Evolutionary conservation across 1,284 basidiomycete species (phyloP).

Genomic region (Ganoderma leucocontextum): DNA sequence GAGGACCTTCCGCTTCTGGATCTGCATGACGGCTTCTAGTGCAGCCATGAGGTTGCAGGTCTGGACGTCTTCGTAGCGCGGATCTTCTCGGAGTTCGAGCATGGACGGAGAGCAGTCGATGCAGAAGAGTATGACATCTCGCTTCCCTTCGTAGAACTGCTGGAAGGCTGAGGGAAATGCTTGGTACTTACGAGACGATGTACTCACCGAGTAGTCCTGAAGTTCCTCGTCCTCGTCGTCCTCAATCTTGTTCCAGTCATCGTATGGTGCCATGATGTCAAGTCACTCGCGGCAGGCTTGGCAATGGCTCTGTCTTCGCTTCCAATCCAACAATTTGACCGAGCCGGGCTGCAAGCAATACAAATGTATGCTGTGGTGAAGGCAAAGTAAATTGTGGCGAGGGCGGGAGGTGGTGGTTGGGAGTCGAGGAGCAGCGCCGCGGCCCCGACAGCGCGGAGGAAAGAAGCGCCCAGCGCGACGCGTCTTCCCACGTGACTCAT

Average conservation of each 20-base stretch:
- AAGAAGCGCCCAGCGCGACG: constrained; percentile 28
- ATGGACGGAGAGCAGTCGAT: constrained; percentile 94
- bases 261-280: constrained; percentile 62
- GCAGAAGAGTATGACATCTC: constrained; percentile 90
- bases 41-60: constrained; percentile 75
- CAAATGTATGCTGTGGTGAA: background rate
- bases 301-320: background rate
- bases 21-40: constrained; percentile 83
- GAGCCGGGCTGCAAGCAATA: background rate
- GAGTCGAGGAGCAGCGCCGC: background rate
- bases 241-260: constrained; percentile 79
- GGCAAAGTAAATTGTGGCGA: background rate
- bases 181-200: background rate
- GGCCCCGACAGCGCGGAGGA: background rate
- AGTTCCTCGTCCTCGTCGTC: constrained; percentile 84
- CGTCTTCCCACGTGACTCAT: constrained; percentile 18
- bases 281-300: background rate
- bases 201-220: constrained; percentile 70
- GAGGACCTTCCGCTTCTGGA: constrained; percentile 91
- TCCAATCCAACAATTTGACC: background rate
- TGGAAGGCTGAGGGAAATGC: constrained; percentile 13
- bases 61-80: constrained; percentile 65
- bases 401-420: constrained; percentile 7
- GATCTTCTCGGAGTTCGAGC: constrained; percentile 75
- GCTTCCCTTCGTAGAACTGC: constrained; percentile 77